Percentiles rank a stretch among this genome's conserved stretches.
Conservation (phyloP, 306 rosid species). For the Quillaja saponaria region DNA sequence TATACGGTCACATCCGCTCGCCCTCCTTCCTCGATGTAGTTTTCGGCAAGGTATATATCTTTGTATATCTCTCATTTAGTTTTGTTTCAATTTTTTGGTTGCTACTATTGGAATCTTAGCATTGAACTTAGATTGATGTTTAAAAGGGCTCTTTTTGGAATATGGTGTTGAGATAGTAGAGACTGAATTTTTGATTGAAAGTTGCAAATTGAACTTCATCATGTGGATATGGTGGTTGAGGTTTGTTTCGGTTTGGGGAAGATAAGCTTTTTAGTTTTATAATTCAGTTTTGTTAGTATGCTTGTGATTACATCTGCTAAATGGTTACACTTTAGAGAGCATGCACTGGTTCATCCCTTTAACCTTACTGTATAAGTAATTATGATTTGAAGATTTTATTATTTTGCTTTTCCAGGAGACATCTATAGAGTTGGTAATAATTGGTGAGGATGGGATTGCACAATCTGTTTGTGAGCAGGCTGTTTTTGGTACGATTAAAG, state of each 20-base stretch:
- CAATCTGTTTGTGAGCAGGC: slow-evolving; percentile 89
- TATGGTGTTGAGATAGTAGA: too few species aligned
- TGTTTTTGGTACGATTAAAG: slow-evolving; percentile 88
- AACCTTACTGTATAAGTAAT: too few species aligned
- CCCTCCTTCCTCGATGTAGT: slow-evolving; percentile 71
- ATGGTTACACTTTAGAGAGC: too few species aligned
- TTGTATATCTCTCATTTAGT: not conserved
- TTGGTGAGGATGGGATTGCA: slow-evolving; percentile 75
- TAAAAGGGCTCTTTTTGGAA: not conserved
- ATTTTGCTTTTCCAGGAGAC: slow-evolving; percentile 63
- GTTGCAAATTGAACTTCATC: not conserved
- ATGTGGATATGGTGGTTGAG: not conserved
- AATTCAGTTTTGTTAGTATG: too few species aligned
- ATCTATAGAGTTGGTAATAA: slow-evolving; percentile 76
- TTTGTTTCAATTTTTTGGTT: not conserved
- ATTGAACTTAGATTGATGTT: not conserved
- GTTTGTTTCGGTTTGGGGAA: slow-evolving; percentile 19
- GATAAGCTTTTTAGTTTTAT: too few species aligned
- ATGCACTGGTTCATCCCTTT: too few species aligned
- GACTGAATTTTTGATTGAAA: slow-evolving; percentile 1
- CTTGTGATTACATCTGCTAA: too few species aligned
- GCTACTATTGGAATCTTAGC: too few species aligned
- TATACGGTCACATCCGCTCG: slow-evolving; percentile 74
- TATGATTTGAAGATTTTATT: too few species aligned
- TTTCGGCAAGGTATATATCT: slow-evolving; percentile 64